Percentiles rank a stretch among this genome's conserved stretches.
These are phyloP conservation scores for Fomitopsis palustris DNA, from an alignment of 1,284 basidiomycete genomes.

Conservation along the genomic window DNA sequence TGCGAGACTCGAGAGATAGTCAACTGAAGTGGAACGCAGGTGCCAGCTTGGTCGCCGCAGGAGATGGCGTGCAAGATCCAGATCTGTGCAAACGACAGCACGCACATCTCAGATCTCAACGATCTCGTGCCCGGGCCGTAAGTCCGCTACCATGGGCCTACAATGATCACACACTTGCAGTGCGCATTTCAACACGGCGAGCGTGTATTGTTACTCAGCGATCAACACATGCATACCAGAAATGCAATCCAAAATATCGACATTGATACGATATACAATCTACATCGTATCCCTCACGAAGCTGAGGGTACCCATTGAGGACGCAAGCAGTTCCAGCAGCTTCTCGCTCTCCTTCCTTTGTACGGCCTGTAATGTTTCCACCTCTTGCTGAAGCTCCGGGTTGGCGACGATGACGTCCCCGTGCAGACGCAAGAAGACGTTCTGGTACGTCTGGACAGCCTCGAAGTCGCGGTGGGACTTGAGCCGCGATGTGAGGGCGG, in stretches of 20 bases:
- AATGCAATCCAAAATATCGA: too few species aligned
- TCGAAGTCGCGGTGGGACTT: constrained; percentile 88
- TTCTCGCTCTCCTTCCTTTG: constrained; percentile 74
- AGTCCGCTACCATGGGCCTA: too few species aligned
- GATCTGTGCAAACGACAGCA: not conserved
- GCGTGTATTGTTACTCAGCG: too few species aligned
- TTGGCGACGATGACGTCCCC: constrained; percentile 78
- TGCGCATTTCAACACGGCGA: too few species aligned
- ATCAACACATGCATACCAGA: too few species aligned
- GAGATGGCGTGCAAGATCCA: not conserved
- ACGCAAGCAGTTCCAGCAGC: constrained; percentile 67
- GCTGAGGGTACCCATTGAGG: constrained; percentile 67
- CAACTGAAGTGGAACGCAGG: too few species aligned
- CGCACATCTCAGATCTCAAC: not conserved
- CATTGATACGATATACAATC: not conserved
- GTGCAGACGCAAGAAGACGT: constrained; percentile 83
- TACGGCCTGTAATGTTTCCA: constrained; percentile 57
- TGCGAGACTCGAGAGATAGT: too few species aligned
- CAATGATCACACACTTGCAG: too few species aligned
- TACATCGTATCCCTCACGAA: constrained; percentile 57
- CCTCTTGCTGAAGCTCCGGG: constrained; percentile 51
- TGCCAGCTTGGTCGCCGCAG: not conserved
- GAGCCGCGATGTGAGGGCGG: constrained; percentile 73
- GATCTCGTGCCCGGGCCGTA: too few species aligned
- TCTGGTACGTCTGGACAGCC: constrained; percentile 88